Conservation (phyloP, 768 basidiomycete species). For the Glaciozyma antarctica region DNA sequence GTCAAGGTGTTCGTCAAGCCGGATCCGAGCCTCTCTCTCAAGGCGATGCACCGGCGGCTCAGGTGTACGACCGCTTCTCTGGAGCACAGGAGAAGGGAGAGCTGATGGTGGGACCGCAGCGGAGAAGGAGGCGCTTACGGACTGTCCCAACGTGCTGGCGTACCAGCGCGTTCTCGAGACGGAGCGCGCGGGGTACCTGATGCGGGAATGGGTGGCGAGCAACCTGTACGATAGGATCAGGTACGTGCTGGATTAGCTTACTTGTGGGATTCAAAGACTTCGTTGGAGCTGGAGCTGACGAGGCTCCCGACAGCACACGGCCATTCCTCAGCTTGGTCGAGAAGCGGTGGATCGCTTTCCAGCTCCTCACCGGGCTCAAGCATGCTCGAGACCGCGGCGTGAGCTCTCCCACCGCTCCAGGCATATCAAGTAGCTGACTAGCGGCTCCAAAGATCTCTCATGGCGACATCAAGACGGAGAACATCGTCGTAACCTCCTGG, state of each 20-base stretch:
- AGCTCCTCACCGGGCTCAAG: slow-evolving; percentile 72
- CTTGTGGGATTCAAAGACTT: neutral
- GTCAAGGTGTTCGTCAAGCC: slow-evolving; percentile 95
- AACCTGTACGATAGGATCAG: slow-evolving; percentile 96
- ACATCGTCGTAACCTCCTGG: slow-evolving; percentile 90
- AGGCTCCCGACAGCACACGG: slow-evolving; percentile 58
- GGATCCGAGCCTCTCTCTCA: slow-evolving; percentile 69
- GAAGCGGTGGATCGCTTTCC: slow-evolving; percentile 97
- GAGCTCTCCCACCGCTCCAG: slow-evolving; percentile 17
- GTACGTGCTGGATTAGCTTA: slow-evolving; percentile 42
- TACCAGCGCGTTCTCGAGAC: slow-evolving; percentile 88
- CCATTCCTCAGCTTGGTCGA: slow-evolving; percentile 85
- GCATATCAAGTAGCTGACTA: neutral
- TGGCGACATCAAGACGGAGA: slow-evolving; percentile 96
- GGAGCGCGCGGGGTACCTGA: slow-evolving; percentile 87
- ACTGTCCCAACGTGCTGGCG: slow-evolving; percentile 78
- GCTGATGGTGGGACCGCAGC: slow-evolving; percentile 44
- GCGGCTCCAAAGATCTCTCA: slow-evolving; percentile 57
- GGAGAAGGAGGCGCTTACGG: slow-evolving; percentile 71
- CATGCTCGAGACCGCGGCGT: slow-evolving; percentile 66
- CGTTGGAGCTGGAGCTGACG: neutral
- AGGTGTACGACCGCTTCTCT: slow-evolving; percentile 48
- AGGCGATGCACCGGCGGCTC: slow-evolving; percentile 62
- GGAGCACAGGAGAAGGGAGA: slow-evolving; percentile 3
- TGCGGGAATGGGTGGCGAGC: slow-evolving; percentile 88